Percentiles rank a stretch among this genome's conserved stretches.
phyloP scores from a whole-genome alignment of 768 basidiomycete genomes.

The Phylloporus sp. region DNA sequence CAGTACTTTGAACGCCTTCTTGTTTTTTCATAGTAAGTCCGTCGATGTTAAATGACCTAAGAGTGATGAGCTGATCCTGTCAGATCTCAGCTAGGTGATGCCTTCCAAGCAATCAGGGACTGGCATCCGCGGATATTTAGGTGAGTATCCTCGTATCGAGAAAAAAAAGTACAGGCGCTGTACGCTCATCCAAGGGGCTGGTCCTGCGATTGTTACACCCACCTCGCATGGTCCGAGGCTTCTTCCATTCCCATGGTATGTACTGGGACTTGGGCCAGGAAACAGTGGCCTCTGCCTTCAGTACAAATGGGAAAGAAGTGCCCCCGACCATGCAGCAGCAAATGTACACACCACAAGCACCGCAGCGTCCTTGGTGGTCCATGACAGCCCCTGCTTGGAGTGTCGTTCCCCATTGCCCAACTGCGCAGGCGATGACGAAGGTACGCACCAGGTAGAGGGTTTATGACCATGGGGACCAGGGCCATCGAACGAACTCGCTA shows the following conservation, averaged over 20 bases:
- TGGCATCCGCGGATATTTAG: not conserved
- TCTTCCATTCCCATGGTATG: slow-evolving; percentile 61
- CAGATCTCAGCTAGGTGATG: not conserved
- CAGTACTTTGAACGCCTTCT: slow-evolving; percentile 1
- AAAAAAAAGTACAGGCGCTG: not conserved
- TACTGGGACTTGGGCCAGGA: slow-evolving; percentile 32
- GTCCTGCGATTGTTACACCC: slow-evolving; percentile 21
- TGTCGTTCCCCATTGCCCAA: slow-evolving; percentile 17
- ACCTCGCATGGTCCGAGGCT: slow-evolving; percentile 37
- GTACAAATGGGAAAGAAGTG: slow-evolving; percentile 37
- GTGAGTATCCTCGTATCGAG: slow-evolving; percentile 1
- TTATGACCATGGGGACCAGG: not conserved
- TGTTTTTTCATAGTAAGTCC: slow-evolving; percentile 1
- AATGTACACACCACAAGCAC: slow-evolving; percentile 16
- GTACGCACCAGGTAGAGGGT: slow-evolving; percentile 15
- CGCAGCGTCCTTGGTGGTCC: slow-evolving; percentile 14
- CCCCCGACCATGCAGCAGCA: slow-evolving; percentile 34
- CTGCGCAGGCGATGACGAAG: slow-evolving; percentile 2
- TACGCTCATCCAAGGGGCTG: slow-evolving; percentile 14
- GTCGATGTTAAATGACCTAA: not conserved
- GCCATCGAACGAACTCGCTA: not conserved
- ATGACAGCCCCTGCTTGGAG: not conserved
- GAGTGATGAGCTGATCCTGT: slow-evolving; percentile 1
- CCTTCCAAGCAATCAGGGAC: slow-evolving; percentile 5
- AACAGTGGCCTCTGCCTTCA: slow-evolving; percentile 29